Evolutionary conservation across 2,329 filamentous ascomycete genomes (phyloP), one percentile per base, ranked within the genome.

Genomic region (Lecanicillium sp.): DNA sequence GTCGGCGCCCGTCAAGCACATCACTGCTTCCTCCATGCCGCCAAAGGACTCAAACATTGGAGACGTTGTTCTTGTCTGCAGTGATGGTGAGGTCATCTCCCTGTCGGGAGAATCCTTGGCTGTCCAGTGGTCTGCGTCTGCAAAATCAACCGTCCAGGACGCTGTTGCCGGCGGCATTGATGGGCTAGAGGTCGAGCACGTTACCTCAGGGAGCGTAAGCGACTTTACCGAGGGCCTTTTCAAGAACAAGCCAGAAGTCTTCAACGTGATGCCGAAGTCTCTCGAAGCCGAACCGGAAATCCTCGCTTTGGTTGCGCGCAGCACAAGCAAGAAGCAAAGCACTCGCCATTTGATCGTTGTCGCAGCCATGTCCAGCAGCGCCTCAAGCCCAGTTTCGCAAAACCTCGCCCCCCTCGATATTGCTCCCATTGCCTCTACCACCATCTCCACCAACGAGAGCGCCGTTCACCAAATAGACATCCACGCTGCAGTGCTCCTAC

Each of bases 401-500:
- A 57, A 59, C 25, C 40, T 68, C 17, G 56, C 64, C 0, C 58
- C 61, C 11, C 50, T 68, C 6, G 63, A 66, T 34, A 57, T 65
- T 20, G 59, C 59, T 15, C 65, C 57, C 19, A 53, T 67, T 22
- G 53, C 52, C 29, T 50, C 47, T 12, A 46, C 54, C 4, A 44
- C 49, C 12, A 46, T 41, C 25, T 29, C 36, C 4, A 37, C 41
- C 13, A 41, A 46, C 11, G 33, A 43, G 14, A 19, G 46, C 14
- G 46, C 55, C 4, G 51, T 47, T 8, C 81, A 75, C 49, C 69
- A 72, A 20, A 59, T 87, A 2, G 77, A 88, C 46, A 61, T 77
- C 17, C 71, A 73, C 15, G 74, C 77, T 3, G 84, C 83, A 11
- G 69, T 71, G 29, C 60, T 89, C 4, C 69, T 84, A 43, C 71